A percentile compares a stretch with the other conserved stretches of the same genome.
Evolutionary conservation across 2,329 filamentous ascomycete species (phyloP).

Genomic region (Bipolaris zeicola): DNA sequence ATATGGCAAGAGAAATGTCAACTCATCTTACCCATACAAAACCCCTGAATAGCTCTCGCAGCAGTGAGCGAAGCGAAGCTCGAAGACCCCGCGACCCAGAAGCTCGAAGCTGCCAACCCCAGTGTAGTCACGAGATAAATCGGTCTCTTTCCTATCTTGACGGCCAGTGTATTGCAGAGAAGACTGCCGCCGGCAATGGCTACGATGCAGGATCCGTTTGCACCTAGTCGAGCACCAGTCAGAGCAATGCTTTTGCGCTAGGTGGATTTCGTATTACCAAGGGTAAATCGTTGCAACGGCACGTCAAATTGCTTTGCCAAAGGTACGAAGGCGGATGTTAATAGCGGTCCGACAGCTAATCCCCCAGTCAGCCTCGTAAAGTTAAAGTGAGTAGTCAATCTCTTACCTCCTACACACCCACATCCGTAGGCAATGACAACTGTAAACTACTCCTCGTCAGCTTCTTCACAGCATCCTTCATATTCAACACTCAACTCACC

Average conservation of each 20-base stretch:
- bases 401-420: slow-evolving; percentile 30
- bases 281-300: slow-evolving; percentile 24
- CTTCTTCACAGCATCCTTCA: neutral
- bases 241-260: neutral
- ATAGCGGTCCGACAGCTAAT: slow-evolving; percentile 29
- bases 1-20: neutral
- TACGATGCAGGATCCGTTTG: slow-evolving; percentile 29
- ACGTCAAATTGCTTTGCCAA: slow-evolving; percentile 26
- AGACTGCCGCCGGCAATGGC: slow-evolving; percentile 28
- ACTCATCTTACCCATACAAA: slow-evolving; percentile 24
- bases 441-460: slow-evolving; percentile 21
- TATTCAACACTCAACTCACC: neutral
- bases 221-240: slow-evolving; percentile 8
- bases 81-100: slow-evolving; percentile 32
- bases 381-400: neutral
- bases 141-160: slow-evolving; percentile 31
- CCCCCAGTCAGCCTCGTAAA: neutral
- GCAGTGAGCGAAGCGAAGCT: slow-evolving; percentile 28
- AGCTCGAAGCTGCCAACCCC: slow-evolving; percentile 25
- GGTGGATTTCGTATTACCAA: slow-evolving; percentile 6
- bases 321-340: slow-evolving; percentile 32
- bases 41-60: slow-evolving; percentile 27
- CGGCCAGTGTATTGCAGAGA: slow-evolving; percentile 29
- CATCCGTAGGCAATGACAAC: slow-evolving; percentile 31
- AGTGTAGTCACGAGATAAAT: slow-evolving; percentile 29